Conservation (phyloP, 1,284 basidiomycete genomes). For the Porodaedalea pini region DNA sequence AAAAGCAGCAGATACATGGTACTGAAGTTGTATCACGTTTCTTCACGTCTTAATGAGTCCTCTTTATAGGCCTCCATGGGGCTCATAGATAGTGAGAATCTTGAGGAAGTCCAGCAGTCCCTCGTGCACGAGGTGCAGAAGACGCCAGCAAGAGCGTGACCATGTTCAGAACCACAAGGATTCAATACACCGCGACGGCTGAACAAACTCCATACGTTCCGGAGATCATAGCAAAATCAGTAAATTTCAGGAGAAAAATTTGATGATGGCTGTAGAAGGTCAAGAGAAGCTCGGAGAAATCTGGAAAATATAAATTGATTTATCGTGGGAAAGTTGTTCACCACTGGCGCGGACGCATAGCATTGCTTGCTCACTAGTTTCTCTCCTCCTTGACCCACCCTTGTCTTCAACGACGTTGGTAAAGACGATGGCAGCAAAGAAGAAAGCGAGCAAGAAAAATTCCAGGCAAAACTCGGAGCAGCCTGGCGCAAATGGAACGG, state of each 20-base stretch:
- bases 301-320: background rate
- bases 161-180: background rate
- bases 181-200: no score
- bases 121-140: background rate
- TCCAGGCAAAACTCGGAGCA: constrained; percentile 23
- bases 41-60: background rate
- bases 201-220: no score
- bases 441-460: constrained; percentile 32
- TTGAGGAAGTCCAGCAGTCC: background rate
- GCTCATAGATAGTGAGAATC: background rate
- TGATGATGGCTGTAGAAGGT: background rate
- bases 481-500: constrained; percentile 20
- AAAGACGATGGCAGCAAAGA: constrained; percentile 29
- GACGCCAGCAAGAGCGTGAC: background rate
- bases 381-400: background rate
- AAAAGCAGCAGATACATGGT: background rate
- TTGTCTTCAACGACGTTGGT: background rate
- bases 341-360: no score
- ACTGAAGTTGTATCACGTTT: background rate
- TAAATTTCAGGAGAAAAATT: no score
- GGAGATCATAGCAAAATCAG: no score
- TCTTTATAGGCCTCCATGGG: background rate
- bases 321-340: background rate
- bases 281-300: background rate
- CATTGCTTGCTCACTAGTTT: background rate